phyloP scores from a whole-genome alignment of 1,284 basidiomycete genomes.

The Cryptococcus sp. region DNA sequence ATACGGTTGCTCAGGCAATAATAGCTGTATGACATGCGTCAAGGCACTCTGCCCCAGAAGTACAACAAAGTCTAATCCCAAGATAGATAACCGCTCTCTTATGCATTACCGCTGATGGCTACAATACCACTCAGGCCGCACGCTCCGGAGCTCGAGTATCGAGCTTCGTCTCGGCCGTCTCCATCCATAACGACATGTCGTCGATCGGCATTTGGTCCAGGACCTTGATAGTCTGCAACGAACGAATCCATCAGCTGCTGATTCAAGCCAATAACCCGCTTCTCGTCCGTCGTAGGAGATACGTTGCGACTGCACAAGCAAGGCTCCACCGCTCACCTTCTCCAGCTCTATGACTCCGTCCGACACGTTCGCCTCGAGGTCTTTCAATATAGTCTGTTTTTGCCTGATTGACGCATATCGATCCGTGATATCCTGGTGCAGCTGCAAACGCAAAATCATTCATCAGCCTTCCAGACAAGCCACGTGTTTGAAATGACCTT shows the following conservation, averaged over 20 bases:
- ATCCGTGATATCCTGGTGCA: constrained; percentile 34
- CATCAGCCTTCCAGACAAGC: background rate
- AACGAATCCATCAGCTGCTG: background rate
- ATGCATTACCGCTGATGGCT: too few species aligned
- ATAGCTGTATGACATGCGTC: too few species aligned
- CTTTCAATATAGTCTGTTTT: constrained; percentile 41
- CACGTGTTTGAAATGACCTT: too few species aligned
- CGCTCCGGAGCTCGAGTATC: constrained; percentile 18
- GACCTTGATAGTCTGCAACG: constrained; percentile 42
- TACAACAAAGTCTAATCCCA: too few species aligned
- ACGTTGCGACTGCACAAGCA: background rate
- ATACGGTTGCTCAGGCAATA: too few species aligned
- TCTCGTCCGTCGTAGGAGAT: background rate
- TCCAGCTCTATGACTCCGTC: constrained; percentile 48
- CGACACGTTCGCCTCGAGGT: constrained; percentile 41
- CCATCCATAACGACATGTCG: constrained; percentile 49
- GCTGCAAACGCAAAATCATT: constrained; percentile 20
- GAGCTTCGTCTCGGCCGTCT: constrained; percentile 24
- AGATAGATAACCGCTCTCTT: too few species aligned
- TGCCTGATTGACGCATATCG: constrained; percentile 37
- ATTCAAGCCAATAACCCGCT: background rate
- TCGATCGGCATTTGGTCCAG: constrained; percentile 45
- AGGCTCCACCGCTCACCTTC: constrained; percentile 34
- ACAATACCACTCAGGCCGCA: background rate
- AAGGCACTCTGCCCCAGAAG: too few species aligned